phyloP scores from a whole-genome alignment of 2,329 filamentous ascomycete species.

The Fusarium chuoi region DNA sequence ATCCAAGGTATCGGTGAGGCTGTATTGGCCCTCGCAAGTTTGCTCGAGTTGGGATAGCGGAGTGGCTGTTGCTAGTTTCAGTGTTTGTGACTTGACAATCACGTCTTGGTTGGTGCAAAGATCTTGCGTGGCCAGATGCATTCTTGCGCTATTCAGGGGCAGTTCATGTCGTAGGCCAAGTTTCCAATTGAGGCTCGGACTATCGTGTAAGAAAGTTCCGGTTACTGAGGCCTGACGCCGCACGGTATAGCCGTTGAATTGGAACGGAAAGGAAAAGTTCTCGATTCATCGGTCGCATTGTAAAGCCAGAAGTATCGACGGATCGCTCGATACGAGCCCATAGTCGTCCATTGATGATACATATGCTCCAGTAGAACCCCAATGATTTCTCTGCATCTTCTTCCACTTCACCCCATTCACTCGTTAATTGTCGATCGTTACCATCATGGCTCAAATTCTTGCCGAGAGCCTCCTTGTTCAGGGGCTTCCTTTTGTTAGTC shows the following conservation, averaged over 20 bases:
- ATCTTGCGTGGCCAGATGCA: slow-evolving; percentile 15
- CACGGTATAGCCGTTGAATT: slow-evolving; percentile 28
- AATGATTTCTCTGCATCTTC: slow-evolving; percentile 6
- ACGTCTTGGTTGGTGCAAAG: slow-evolving; percentile 11
- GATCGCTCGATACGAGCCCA: slow-evolving; percentile 17
- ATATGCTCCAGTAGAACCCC: slow-evolving; percentile 39
- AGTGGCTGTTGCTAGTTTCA: slow-evolving; percentile 37
- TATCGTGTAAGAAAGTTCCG: slow-evolving; percentile 6
- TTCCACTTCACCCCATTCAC: slow-evolving; percentile 24
- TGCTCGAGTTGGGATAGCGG: slow-evolving; percentile 25
- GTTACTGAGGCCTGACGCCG: slow-evolving; percentile 22
- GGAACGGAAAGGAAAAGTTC: slow-evolving; percentile 15
- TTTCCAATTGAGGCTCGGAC: slow-evolving; percentile 4
- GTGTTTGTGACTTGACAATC: slow-evolving; percentile 8
- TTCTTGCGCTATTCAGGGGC: slow-evolving; percentile 23
- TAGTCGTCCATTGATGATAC: slow-evolving; percentile 12
- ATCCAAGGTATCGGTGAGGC: slow-evolving; percentile 25
- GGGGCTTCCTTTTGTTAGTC: slow-evolving; percentile 37
- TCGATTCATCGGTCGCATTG: slow-evolving; percentile 16
- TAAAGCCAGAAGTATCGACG: slow-evolving; percentile 14
- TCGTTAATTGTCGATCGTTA: slow-evolving; percentile 41
- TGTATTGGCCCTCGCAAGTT: slow-evolving; percentile 7
- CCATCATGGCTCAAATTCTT: slow-evolving; percentile 43
- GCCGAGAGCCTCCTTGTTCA: slow-evolving; percentile 35
- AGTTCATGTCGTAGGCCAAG: slow-evolving; percentile 25